Percentiles rank a stretch among this genome's conserved stretches.
Evolutionary conservation across 2,329 filamentous ascomycete species (phyloP).

Genomic region (Epichloe aotearoae): DNA sequence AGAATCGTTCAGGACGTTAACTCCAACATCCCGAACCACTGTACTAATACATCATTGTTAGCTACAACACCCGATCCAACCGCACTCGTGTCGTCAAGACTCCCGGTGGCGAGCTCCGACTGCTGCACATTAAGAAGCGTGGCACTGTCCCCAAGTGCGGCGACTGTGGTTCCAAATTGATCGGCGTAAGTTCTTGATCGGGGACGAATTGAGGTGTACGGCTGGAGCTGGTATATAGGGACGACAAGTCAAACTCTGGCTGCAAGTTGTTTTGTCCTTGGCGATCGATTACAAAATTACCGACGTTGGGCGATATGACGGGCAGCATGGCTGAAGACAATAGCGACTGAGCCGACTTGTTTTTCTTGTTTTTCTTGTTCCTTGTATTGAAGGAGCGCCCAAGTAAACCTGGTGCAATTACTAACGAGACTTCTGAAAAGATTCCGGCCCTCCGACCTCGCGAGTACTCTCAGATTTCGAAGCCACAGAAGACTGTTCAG

Average conservation of each 20-base stretch:
- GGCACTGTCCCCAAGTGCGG: slow-evolving; percentile 97
- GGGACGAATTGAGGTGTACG: slow-evolving; percentile 7
- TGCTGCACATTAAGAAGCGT: slow-evolving; percentile 99
- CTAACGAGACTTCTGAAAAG: slow-evolving; percentile 31
- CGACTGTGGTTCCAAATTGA: slow-evolving; percentile 96
- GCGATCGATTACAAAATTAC: background rate
- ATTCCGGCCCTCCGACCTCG: slow-evolving; percentile 93
- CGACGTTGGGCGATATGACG: background rate
- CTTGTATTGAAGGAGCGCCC: background rate
- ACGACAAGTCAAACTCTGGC: background rate
- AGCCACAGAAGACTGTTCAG: slow-evolving; percentile 98
- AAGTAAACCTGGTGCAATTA: background rate
- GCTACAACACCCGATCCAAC: slow-evolving; percentile 98
- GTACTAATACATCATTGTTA: slow-evolving; percentile 20
- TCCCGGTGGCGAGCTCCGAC: slow-evolving; percentile 86
- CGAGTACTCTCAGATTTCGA: slow-evolving; percentile 94
- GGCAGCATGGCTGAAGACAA: background rate
- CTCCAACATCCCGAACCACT: background rate
- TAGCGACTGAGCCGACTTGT: background rate
- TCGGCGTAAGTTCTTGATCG: slow-evolving; percentile 64
- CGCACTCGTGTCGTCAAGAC: slow-evolving; percentile 93
- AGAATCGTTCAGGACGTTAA: background rate
- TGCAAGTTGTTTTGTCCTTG: background rate
- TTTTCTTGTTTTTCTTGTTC: background rate
- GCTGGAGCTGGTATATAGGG: background rate